Base-by-base conservation (phyloP, 331 rosid species). In the Spiraea crenata region DNA sequence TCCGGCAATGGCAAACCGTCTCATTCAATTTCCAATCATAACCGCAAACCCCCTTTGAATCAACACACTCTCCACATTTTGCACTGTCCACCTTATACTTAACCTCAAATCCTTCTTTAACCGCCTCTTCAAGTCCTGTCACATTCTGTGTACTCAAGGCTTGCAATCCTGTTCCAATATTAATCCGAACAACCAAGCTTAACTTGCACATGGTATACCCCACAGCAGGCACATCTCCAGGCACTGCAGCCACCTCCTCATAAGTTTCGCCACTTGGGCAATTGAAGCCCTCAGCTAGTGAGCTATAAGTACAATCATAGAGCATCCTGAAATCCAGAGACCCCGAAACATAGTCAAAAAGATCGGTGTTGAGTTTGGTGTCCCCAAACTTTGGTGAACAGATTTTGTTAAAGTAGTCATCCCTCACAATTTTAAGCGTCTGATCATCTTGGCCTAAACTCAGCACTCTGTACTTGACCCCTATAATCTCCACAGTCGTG, bases 71-170 rank as follows among this genome's bases (percentile, higher is more conserved):
- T 0, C 2, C 57, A 57, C 95, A 89, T 10, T 72, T 74, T 51
- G 6, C 57, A 63, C 34, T 1, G 15, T 78, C 86, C 16, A 11
- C 76, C 63, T 65, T 76, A 76, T 86, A 83, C 49, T 37, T 74
- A 77, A 85, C 91, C 5, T 45, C 57, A 68, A 86, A 86, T 9
- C 88, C 90, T 10, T 39, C 52, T 20, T 0, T 35, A 5, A 86
- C 48, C 1, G 70, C 84, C 5, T 0, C 38, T 34, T 49, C 49
- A 11, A 81, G 46, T 50, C 13, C 46, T n/a, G 0, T 0, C 3
- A 14, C 5, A 70, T 68, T 61, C 50, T 0, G 1, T 0, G 0
- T 17, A 10, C 19, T 2, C 0, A 25, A 1, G 4, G 1, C 9
- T 11, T 0, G 0, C 31, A 3, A 40, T 85, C 50, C 0, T 9